Evolutionary conservation across 352 stramenopile species (phyloP), one percentile per base, ranked within the genome.

Genomic region (Phytophthora syringae): DNA sequence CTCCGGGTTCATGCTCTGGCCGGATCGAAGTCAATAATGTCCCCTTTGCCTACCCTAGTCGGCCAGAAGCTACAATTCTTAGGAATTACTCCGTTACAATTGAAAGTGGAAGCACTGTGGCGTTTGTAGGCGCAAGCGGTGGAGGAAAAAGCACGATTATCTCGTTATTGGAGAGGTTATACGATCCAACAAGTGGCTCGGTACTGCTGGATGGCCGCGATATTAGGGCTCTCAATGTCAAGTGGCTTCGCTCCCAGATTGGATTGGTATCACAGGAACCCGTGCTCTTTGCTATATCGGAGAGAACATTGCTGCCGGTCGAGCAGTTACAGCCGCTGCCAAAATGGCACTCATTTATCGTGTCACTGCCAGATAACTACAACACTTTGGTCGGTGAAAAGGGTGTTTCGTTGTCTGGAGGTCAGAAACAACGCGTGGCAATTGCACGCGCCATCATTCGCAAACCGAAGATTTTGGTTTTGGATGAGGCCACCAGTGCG

Each of bases 271-370:
- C 62, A 7, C 92, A 98, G 66, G 80, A 95, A 57, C 82, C 88
- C 16, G 85, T 84, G 16, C 71, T 97, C 12, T 96, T 96, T 76
- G 79, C 82, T 43, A 71, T 68, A 90, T 97, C 53, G 52, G 51
- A 10, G 81, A 97, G 10, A 98, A 97, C 60, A 97, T 98, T 65
- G 45, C 52, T 6, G 86, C 86, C 47, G 87, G 87, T 13, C 76
- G 76, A 20, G 73, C 39, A 65, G 85, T 47, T 54, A 59, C 32
- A 63, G 72, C 82, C 21, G 94, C 92, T 2, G 89, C 90, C 9
- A 58, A 48, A 24, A 36, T 49, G 22, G 51, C 51, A 58, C 36
- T 15, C 22, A 2, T 58, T 58, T 25, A 58, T 58, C 36, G 39
- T 58, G 51, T 47, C 51, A 25, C 27, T 58, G 13, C 51, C 51